Evolutionary conservation across 345 rosid genomes (phyloP).

Genomic region (Populus deltoides): DNA sequence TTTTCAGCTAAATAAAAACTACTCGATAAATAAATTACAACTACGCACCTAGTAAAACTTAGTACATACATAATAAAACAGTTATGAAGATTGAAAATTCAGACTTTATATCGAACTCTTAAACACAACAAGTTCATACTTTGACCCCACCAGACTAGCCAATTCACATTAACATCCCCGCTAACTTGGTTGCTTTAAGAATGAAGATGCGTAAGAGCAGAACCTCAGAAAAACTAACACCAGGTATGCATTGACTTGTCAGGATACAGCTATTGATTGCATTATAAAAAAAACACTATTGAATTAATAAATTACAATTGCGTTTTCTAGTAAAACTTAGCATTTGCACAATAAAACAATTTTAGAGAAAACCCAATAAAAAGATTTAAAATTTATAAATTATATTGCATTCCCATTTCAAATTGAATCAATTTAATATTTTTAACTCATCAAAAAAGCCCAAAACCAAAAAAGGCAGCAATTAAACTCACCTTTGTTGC

Average conservation of each 20-base stretch:
- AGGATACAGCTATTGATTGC: neutral
- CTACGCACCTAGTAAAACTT: neutral
- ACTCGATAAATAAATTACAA: neutral
- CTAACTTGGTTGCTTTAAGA: neutral
- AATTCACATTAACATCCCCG: neutral
- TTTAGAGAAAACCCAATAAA: neutral
- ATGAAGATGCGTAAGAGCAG: neutral
- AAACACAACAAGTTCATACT: neutral
- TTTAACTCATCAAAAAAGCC: neutral
- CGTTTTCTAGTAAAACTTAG: neutral
- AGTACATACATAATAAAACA: neutral
- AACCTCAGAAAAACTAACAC: neutral
- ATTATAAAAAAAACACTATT: neutral
- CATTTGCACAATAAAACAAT: neutral
- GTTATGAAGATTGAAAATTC: neutral
- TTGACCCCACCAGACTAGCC: neutral
- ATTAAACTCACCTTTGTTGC: conserved; percentile 28
- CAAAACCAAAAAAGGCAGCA: neutral
- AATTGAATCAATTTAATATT: neutral
- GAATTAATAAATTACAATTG: neutral
- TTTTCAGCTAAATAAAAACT: neutral
- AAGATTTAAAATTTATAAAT: neutral
- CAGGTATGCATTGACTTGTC: neutral
- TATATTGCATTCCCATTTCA: neutral
- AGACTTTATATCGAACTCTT: neutral